Evolutionary conservation across 1,139 yeast species (phyloP).

Genomic region (Chernovozyma aurita): DNA sequence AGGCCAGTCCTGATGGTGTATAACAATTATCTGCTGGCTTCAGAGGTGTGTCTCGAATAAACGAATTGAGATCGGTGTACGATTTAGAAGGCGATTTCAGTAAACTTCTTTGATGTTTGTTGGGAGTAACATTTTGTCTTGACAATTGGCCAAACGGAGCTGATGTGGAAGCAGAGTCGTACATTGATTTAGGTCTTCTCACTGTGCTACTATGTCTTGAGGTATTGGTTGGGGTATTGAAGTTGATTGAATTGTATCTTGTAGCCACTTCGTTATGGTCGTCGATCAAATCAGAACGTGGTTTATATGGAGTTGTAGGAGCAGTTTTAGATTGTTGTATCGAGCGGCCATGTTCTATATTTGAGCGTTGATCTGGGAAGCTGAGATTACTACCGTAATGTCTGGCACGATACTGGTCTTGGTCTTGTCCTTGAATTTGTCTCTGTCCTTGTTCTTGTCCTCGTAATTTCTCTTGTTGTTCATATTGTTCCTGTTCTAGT

Average conservation of each 20-base stretch:
- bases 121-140: background rate
- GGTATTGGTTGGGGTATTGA: conserved; percentile 11
- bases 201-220: conserved; percentile 9
- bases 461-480: too few relatives aligned
- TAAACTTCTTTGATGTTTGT: conserved; percentile 11
- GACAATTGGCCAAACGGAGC: background rate
- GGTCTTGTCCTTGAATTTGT: background rate
- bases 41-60: too few relatives aligned
- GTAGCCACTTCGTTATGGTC: conserved; percentile 38
- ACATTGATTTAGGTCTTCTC: conserved; percentile 43
- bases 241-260: conserved; percentile 33
- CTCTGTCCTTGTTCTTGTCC: background rate
- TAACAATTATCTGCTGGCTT: conserved; percentile 10
- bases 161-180: conserved; percentile 11
- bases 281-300: conserved; percentile 27
- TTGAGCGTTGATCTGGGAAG: too few relatives aligned
- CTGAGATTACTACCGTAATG: background rate
- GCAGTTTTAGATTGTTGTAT: conserved; percentile 9
- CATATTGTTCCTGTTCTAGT: background rate
- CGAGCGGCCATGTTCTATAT: too few relatives aligned
- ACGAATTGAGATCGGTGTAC: conserved; percentile 27
- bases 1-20: conserved; percentile 36
- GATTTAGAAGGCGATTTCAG: conserved; percentile 31
- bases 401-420: too few relatives aligned
- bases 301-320: conserved; percentile 18